Base-by-base conservation (phyloP, 1,284 basidiomycete species). In the Malassezia nana region DNA sequence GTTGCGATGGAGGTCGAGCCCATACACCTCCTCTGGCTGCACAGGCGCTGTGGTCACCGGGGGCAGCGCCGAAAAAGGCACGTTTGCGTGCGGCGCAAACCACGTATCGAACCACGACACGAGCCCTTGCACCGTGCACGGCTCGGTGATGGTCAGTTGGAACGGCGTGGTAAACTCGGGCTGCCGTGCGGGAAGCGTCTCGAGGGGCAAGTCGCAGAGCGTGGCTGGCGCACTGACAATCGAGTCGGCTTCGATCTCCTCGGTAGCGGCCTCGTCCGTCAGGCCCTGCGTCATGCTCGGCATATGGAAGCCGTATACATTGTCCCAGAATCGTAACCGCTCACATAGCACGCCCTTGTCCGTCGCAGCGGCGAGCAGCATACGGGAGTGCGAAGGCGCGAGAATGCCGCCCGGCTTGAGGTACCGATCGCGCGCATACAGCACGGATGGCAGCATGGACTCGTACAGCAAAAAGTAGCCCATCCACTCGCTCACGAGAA, bases 401-500 rank as follows among this genome's bases (percentile, higher is more conserved):
- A 98, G 84, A n/a, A 95, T 76, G 1, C 90, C 90, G 6, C 44
- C 25, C 1, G 33, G 30, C 0, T 83, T 80, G 12, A 96, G 79
- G 77, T 89, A 95, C 15, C 83, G 81, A 72, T 94, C 88, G 22
- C 90, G 80, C 0, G 91, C 91, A 52, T 79, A 77, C 9, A 98
- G 78, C 6, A 96, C 92, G 0, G 89, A 94, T 74, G 95, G 91
- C 22, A 96, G 81, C 92, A 96, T 96, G 41, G 86, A 88, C 76
- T 98, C 92, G 75, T 96, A 96, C 20, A 94, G 79, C 22, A 75
- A 60, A 38, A 67, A 73, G 59, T 69, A 74, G 52, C 62, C 68
- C 92, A 96, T 96, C 92, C 92, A 98, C 76, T 98, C 92, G 26
- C 87, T 90, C 46, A 96, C 79, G 71, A 98, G 89, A 47, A 96